These are phyloP conservation scores for Thalassiosira delicatula DNA, from an alignment of 352 stramenopile species.

Conservation along the genomic window DNA sequence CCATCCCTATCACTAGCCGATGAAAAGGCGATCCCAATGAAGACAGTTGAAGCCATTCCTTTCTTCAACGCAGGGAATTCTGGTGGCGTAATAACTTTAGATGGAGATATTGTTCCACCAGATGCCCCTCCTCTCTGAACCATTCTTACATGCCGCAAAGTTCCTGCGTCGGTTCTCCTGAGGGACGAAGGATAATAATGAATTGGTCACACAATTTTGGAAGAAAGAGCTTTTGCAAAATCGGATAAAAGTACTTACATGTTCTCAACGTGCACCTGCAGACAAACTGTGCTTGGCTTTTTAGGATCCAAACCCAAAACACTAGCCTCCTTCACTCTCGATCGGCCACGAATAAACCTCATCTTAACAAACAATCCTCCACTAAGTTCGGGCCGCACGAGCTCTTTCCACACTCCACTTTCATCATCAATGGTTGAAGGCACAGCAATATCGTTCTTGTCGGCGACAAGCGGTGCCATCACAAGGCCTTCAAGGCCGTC, in stretches of 20 bases:
- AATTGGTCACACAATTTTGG: slow-evolving; percentile 2
- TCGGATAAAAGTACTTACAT: slow-evolving; percentile 42
- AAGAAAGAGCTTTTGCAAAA: neutral
- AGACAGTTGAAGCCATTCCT: slow-evolving; percentile 48
- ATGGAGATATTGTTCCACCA: slow-evolving; percentile 55
- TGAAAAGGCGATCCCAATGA: slow-evolving; percentile 72
- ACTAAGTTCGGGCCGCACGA: slow-evolving; percentile 74
- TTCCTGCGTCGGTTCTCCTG: slow-evolving; percentile 54
- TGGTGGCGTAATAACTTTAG: slow-evolving; percentile 44
- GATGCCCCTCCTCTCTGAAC: slow-evolving; percentile 50
- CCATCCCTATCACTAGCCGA: slow-evolving; percentile 75
- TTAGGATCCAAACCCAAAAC: slow-evolving; percentile 65
- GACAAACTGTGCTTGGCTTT: slow-evolving; percentile 63
- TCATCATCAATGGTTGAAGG: slow-evolving; percentile 65
- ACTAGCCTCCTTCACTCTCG: slow-evolving; percentile 56
- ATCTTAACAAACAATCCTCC: slow-evolving; percentile 70
- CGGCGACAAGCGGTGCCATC: slow-evolving; percentile 69
- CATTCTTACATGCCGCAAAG: slow-evolving; percentile 65
- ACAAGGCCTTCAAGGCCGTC: slow-evolving; percentile 77
- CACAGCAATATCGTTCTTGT: slow-evolving; percentile 42
- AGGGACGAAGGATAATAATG: neutral
- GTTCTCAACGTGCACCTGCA: slow-evolving; percentile 72
- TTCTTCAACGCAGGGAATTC: slow-evolving; percentile 75
- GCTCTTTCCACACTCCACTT: slow-evolving; percentile 70
- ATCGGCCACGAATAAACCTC: slow-evolving; percentile 68